These are phyloP conservation scores for Trichoderma atroviride DNA, from an alignment of 2,329 filamentous ascomycete species.

Conservation along the genomic window DNA sequence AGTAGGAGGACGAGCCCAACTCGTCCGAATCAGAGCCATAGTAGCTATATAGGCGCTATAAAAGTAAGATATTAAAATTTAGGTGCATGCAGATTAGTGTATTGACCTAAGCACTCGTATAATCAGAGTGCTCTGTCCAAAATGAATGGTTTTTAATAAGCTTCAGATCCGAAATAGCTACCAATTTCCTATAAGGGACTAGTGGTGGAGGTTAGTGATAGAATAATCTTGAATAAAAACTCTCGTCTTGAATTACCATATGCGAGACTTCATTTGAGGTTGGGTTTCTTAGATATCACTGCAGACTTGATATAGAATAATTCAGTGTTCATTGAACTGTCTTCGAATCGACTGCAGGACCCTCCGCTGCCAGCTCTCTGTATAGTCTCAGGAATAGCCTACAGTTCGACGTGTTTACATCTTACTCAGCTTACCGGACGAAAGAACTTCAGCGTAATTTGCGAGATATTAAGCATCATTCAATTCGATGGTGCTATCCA, in stretches of 20 bases:
- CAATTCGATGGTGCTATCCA: neutral
- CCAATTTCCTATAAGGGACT: neutral
- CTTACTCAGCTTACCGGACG: constrained; percentile 16
- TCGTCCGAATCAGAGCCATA: neutral
- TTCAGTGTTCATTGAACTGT: neutral
- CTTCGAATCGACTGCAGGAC: neutral
- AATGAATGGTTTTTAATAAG: neutral
- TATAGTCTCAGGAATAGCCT: neutral
- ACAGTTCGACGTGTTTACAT: neutral
- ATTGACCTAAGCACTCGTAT: too few relatives aligned
- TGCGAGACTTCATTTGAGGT: neutral
- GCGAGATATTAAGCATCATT: neutral
- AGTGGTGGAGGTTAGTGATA: neutral
- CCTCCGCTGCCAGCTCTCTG: neutral
- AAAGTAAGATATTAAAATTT: neutral
- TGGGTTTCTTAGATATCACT: too few relatives aligned
- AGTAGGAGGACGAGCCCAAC: neutral
- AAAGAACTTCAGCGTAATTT: neutral
- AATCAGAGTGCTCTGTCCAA: neutral
- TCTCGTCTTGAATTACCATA: neutral
- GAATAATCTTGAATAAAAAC: neutral
- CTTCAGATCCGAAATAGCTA: neutral
- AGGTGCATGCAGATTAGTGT: neutral
- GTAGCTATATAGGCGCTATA: too few relatives aligned
- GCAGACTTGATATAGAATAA: neutral